phyloP scores from a whole-genome alignment of 2,329 filamentous ascomycete species.

The Fusarium guadeloupense region DNA sequence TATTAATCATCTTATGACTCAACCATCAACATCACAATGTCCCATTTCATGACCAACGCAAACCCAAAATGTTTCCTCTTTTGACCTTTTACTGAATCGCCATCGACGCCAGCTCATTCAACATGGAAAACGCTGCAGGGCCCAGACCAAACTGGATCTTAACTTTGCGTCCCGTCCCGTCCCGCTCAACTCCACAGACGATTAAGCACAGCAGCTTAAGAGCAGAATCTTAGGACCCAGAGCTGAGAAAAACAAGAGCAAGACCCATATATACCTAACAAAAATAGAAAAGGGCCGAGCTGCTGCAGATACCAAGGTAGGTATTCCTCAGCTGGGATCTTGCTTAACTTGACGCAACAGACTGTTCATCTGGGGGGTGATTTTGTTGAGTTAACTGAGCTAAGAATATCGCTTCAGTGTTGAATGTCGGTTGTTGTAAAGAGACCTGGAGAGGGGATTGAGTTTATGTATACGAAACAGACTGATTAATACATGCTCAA shows the following conservation, averaged over 20 bases:
- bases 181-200: slow-evolving; percentile 18
- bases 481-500: too few relatives aligned
- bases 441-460: too few relatives aligned
- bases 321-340: too few relatives aligned
- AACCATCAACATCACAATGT: slow-evolving; percentile 2
- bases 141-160: slow-evolving; percentile 8
- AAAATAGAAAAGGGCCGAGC: too few relatives aligned
- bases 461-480: too few relatives aligned
- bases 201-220: background rate
- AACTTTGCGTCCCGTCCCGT: slow-evolving; percentile 9
- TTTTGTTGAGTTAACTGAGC: too few relatives aligned
- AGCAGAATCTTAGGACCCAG: background rate
- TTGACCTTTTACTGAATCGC: background rate
- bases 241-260: background rate
- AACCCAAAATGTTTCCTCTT: background rate
- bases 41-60: slow-evolving; percentile 2
- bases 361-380: too few relatives aligned
- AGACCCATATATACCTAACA: too few relatives aligned
- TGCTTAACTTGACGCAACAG: too few relatives aligned
- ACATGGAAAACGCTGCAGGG: slow-evolving; percentile 1
- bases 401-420: too few relatives aligned
- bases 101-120: background rate
- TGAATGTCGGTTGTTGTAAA: too few relatives aligned
- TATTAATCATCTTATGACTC: background rate
- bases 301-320: too few relatives aligned